phyloP scores from a whole-genome alignment of 2,329 filamentous ascomycete species.

The Arthrobotrys pseudoclavata region DNA sequence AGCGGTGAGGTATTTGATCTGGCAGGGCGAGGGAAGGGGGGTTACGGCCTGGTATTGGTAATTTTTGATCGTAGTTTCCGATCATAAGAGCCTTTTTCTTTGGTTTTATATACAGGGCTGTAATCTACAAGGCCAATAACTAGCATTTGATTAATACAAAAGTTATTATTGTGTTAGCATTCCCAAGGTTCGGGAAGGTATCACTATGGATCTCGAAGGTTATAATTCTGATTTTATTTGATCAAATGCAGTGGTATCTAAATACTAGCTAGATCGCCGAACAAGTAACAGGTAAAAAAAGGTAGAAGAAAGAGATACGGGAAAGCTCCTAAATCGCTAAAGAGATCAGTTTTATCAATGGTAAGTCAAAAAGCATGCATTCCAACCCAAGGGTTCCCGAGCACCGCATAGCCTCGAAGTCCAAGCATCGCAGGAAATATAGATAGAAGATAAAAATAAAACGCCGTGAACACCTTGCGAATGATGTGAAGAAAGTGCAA shows the following conservation, averaged over 20 bases:
- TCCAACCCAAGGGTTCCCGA: constrained; percentile 12
- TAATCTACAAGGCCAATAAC: constrained; percentile 1
- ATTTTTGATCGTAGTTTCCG: constrained; percentile 11
- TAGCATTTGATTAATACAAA: constrained; percentile 27
- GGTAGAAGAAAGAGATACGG: neutral
- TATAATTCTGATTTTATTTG: neutral
- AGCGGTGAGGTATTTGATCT: constrained; percentile 13
- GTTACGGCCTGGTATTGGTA: neutral
- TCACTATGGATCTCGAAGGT: no score
- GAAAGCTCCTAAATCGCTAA: constrained; percentile 19
- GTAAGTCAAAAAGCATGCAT: constrained; percentile 1
- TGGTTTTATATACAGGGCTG: constrained; percentile 13
- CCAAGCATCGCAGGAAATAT: constrained; percentile 1
- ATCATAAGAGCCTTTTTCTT: neutral
- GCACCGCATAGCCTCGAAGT: neutral
- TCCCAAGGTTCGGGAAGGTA: no score
- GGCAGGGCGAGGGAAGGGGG: no score
- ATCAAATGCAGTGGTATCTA: constrained; percentile 24
- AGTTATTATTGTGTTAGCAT: constrained; percentile 1
- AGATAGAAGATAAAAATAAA: constrained; percentile 17
- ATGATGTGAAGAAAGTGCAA: constrained; percentile 22
- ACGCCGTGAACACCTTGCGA: constrained; percentile 51
- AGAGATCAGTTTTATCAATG: constrained; percentile 20
- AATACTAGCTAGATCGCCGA: neutral
- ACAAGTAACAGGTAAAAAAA: neutral